phyloP scores from a whole-genome alignment of 2,329 filamentous ascomycete species.

The Colletotrichum sp. region DNA sequence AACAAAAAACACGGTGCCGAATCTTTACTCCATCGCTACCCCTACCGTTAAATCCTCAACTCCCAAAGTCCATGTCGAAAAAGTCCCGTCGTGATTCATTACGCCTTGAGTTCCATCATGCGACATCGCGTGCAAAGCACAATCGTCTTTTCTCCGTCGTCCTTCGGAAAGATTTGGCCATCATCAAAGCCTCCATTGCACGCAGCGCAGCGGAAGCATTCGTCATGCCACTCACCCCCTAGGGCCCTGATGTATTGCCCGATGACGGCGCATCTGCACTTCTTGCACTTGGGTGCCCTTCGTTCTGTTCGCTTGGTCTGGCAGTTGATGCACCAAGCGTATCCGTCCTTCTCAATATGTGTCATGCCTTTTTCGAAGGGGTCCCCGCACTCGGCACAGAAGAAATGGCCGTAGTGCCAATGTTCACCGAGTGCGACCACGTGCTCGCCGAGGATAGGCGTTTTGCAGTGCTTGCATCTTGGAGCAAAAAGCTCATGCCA shows the following conservation, averaged over 20 bases:
- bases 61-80: background rate
- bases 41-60: background rate
- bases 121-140: conserved; percentile 68
- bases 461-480: conserved; percentile 94
- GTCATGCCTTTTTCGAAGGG: conserved; percentile 79
- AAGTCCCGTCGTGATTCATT: conserved; percentile 21
- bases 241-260: conserved; percentile 90
- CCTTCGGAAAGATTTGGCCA: conserved; percentile 68
- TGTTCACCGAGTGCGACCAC: conserved; percentile 92
- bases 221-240: conserved; percentile 90
- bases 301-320: conserved; percentile 92
- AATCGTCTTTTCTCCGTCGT: conserved; percentile 35
- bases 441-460: conserved; percentile 94
- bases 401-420: conserved; percentile 98
- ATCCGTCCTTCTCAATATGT: conserved; percentile 93
- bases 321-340: conserved; percentile 94
- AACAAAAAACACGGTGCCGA: background rate
- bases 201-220: conserved; percentile 82
- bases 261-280: conserved; percentile 83
- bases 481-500: conserved; percentile 96
- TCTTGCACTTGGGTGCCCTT: conserved; percentile 85
- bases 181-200: conserved; percentile 68
- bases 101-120: conserved; percentile 63
- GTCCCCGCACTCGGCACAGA: conserved; percentile 98
- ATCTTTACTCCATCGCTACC: background rate